Base-by-base conservation (phyloP, 257 asterid genomes). In the Capsicum baccatum region DNA sequence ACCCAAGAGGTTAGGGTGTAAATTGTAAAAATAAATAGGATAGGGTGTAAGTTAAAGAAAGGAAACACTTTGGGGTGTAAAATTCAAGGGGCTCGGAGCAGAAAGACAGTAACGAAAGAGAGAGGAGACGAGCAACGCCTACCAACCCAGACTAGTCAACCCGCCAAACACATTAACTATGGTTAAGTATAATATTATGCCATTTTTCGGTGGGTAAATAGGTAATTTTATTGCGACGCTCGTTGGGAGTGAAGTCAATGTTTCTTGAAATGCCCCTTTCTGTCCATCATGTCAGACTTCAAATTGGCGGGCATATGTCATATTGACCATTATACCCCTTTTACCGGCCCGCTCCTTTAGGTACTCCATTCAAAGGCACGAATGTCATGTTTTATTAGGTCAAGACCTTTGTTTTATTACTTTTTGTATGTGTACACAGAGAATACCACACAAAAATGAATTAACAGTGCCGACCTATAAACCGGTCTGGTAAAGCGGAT, bases 121-220 rank as follows among this genome's bases (percentile, higher is more conserved):
- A 59, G 82, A 19, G 62, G 16, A 70, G 55, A 69, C 79, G 13
- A 54, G 47, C 84, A 71, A 83, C 74, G 96, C 97, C 97, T 57
- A 88, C 95, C 94, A 87, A 91, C 92, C 98, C 90, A 91, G 94
- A 92, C 94, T 78, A 89, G 94, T 89, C 92, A 92, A 83, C 79
- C 87, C 92, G 91, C 95, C 93, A 90, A 91, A 89, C 92, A 52
- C 90, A 39, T 44, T 44, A 91, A 88, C 93, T 89, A 19, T 86
- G 91, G 93, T 92, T 88, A 88, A 56, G 37, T 64, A 57, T 66
- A 37, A 35, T 13, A 68, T 68, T 68, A 19, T 68, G 26, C 76
- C 15, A 2, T 37, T 15, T 37, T 68, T 64, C 33, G 44, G 9
- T 5, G 71, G 71, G 44, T 26, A n/a, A 26, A 64, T 10, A 4